Conservation (phyloP, 805 yeast species). For the Pichia scutulata region DNA sequence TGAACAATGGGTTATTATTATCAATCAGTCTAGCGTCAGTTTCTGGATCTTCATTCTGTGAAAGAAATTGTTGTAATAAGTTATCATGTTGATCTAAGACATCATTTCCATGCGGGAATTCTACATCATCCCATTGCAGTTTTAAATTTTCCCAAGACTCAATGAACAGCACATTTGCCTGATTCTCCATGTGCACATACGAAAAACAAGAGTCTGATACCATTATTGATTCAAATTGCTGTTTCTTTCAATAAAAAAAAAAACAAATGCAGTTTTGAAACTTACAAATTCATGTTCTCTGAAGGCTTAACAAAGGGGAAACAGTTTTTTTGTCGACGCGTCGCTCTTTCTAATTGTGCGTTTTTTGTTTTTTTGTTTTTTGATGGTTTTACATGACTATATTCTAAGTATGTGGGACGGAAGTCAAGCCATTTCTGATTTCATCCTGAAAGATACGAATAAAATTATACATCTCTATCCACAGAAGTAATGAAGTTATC, state of each 20-base stretch:
- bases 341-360: too few species aligned
- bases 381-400: too few species aligned
- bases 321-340: too few species aligned
- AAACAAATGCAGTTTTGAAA: too few species aligned
- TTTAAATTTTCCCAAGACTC: conserved; percentile 28
- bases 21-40: conserved; percentile 18
- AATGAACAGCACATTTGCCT: conserved; percentile 23
- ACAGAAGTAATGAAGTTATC: not conserved
- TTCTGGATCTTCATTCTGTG: conserved; percentile 23
- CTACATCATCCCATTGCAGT: conserved; percentile 28
- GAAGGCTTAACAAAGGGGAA: too few species aligned
- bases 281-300: not conserved
- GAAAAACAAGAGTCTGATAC: conserved; percentile 21
- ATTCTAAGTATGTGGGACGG: too few species aligned
- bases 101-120: conserved; percentile 16
- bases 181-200: conserved; percentile 26
- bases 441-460: not conserved
- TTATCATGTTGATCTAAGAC: conserved; percentile 16
- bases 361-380: too few species aligned
- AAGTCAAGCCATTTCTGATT: too few species aligned
- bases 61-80: conserved; percentile 22
- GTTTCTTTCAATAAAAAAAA: not conserved
- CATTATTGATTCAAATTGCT: not conserved
- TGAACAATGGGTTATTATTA: conserved; percentile 23
- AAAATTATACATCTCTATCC: not conserved